Evolutionary conservation across 2,329 filamentous ascomycete species (phyloP).

Genomic region (Cladosporium oxysporum): DNA sequence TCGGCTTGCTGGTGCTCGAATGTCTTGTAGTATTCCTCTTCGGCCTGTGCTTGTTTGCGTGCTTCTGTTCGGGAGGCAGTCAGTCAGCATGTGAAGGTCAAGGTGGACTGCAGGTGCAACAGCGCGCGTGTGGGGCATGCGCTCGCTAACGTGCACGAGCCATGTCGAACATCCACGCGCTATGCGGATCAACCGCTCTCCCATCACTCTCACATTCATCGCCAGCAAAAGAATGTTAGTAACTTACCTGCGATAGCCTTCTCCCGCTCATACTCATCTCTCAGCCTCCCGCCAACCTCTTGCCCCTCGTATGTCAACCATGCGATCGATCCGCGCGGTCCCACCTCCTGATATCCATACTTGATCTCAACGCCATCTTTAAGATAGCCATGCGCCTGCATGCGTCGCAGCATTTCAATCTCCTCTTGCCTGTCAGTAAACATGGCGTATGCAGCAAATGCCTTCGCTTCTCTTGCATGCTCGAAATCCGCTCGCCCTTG

Average conservation of each 20-base stretch:
- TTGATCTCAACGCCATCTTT: slow-evolving; percentile 17
- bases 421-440: slow-evolving; percentile 7
- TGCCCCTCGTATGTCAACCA: slow-evolving; percentile 21
- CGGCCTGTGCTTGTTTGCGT: slow-evolving; percentile 12
- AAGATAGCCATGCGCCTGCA: slow-evolving; percentile 5
- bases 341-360: slow-evolving; percentile 18
- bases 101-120: slow-evolving; percentile 4
- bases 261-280: slow-evolving; percentile 15
- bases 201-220: slow-evolving; percentile 17
- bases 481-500: slow-evolving; percentile 14
- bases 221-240: background rate
- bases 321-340: slow-evolving; percentile 11
- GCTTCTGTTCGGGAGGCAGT: slow-evolving; percentile 10
- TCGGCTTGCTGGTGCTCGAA: background rate
- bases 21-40: background rate
- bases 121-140: background rate
- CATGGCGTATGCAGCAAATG: slow-evolving; percentile 15
- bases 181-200: background rate
- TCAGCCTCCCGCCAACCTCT: slow-evolving; percentile 11
- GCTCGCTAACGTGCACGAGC: slow-evolving; percentile 6
- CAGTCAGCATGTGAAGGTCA: slow-evolving; percentile 17
- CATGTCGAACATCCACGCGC: background rate
- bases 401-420: background rate
- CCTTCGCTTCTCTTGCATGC: slow-evolving; percentile 18
- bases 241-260: slow-evolving; percentile 6